Evolutionary conservation across 169 alveolate species (phyloP).

Genomic region (Plasmodium chabaudi): DNA sequence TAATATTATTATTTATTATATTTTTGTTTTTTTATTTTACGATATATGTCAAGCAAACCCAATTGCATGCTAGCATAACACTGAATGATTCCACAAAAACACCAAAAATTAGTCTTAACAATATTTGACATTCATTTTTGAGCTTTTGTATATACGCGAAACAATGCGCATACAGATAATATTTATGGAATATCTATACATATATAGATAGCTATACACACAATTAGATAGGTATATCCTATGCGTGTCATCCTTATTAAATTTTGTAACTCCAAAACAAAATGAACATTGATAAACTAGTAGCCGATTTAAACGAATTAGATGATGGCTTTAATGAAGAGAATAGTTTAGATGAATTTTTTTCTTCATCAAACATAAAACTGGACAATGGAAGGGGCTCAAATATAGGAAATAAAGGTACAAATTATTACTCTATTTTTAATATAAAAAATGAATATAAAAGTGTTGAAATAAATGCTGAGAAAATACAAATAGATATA

Average conservation of each 20-base stretch:
- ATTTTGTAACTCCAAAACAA: no score
- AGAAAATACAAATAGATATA: conserved; percentile 32
- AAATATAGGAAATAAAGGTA: conserved; percentile 4
- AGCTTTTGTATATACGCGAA: no score
- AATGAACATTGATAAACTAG: conserved; percentile 34
- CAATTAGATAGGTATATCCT: not conserved
- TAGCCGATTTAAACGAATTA: conserved; percentile 23
- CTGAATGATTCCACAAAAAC: no score
- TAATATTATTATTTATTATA: no score
- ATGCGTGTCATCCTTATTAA: not conserved
- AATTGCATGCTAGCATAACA: no score
- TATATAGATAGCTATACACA: not conserved
- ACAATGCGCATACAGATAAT: no score
- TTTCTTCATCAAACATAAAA: not conserved
- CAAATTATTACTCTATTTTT: conserved; percentile 44
- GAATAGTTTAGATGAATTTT: not conserved
- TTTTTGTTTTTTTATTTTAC: no score
- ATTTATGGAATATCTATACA: not conserved
- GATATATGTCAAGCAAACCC: no score
- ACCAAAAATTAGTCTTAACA: no score
- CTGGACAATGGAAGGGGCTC: not conserved
- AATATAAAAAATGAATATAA: conserved; percentile 59
- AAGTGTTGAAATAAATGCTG: conserved; percentile 26
- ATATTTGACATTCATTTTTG: no score
- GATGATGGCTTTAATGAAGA: conserved; percentile 30